Base-by-base conservation (phyloP, 208 protist genomes). In the Trypanosoma melophagium region DNA sequence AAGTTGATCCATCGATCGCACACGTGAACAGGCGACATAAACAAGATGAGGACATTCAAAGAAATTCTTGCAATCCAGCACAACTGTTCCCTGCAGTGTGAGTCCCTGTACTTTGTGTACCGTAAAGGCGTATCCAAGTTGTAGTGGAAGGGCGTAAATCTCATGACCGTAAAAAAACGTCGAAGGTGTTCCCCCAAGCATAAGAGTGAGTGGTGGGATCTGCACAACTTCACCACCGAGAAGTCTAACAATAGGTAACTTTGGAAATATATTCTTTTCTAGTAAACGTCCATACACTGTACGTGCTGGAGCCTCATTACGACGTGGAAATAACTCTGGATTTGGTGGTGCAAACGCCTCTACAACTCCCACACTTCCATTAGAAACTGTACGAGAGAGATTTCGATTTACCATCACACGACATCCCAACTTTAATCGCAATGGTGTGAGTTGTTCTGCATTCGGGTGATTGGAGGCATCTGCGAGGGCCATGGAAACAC, bases 101-200 rank as follows among this genome's bases (percentile, higher is more conserved):
- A 97, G 72, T 7, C 92, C 92, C 68, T 97, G 92, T 49, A 95
- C 92, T 76, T 97, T 97, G 79, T 97, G 92, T 44, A 97, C 90
- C 4, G 92, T 97, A 69, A 97, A 97, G 62, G 69, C 87, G 66
- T 95, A 97, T 25, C 86, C 92, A 42, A 97, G 79, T 74, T 94
- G 86, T 38, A 97, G 63, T 24, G 92, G 92, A 24, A 97, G 58
- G 13, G 77, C 62, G 67, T 80, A 79, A 14, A 95, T 79, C 38
- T 92, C 89, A 54, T 93, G 86, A 16, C 79, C 83, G 78, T 94
- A 97, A 76, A 83, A 97, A 69, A 85, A 90, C 13, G 82, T 93
- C 44, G 75, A 61, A 49, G 83, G 76, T 3, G 79, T 88, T 40
- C 92, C 92, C 12, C 89, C 92, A 14, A 91, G 44, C 42, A 76